phyloP scores from a whole-genome alignment of 768 basidiomycete genomes.

The Auricularia sp. region DNA sequence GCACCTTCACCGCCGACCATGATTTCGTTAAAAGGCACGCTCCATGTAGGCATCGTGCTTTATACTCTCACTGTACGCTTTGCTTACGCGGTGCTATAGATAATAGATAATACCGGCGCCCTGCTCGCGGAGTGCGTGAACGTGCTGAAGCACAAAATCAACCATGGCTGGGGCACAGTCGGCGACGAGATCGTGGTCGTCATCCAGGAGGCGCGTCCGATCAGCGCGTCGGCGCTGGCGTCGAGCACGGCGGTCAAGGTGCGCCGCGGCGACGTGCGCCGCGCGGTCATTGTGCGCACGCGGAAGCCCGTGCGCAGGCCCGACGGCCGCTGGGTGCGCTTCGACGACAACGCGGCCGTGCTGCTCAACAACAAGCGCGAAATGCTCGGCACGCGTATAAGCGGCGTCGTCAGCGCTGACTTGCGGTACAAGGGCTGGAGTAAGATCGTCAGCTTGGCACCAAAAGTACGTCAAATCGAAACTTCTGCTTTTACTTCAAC shows the following conservation, averaged over 20 bases:
- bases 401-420: slow-evolving; percentile 87
- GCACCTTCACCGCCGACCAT: slow-evolving; percentile 29
- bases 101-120: slow-evolving; percentile 96
- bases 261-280: slow-evolving; percentile 85
- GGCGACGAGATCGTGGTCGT: slow-evolving; percentile 97
- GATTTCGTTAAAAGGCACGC: slow-evolving; percentile 90
- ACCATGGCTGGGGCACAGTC: slow-evolving; percentile 85
- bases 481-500: background rate
- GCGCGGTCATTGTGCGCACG: slow-evolving; percentile 93
- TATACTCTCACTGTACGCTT: too few relatives aligned
- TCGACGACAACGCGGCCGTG: slow-evolving; percentile 96
- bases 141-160: slow-evolving; percentile 90
- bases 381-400: slow-evolving; percentile 91
- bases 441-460: slow-evolving; percentile 86
- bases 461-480: slow-evolving; percentile 47
- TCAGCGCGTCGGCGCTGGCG: slow-evolving; percentile 37
- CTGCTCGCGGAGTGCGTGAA: slow-evolving; percentile 94
- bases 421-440: slow-evolving; percentile 88
- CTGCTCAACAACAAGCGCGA: slow-evolving; percentile 91
- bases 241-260: slow-evolving; percentile 82
- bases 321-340: slow-evolving; percentile 79
- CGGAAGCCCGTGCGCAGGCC: slow-evolving; percentile 74
- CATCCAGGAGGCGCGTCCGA: slow-evolving; percentile 80
- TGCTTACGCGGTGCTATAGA: slow-evolving; percentile 25
- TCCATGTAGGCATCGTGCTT: slow-evolving; percentile 54